A percentile compares a stretch with the other conserved stretches of the same genome.
phyloP scores from a whole-genome alignment of 176 grass and related monocot species.

The Pontederia crassipes region DNA sequence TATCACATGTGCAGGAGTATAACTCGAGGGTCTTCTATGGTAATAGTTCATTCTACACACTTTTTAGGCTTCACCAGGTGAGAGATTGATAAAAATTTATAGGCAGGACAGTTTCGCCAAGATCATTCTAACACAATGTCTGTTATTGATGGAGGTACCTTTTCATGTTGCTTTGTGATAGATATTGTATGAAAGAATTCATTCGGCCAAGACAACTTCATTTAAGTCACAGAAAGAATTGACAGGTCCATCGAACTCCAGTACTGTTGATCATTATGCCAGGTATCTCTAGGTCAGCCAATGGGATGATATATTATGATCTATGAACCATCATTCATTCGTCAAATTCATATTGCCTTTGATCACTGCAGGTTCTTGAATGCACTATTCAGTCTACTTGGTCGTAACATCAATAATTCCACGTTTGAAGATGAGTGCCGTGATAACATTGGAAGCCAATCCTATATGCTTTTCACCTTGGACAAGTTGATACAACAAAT shows the following conservation, averaged over 20 bases:
- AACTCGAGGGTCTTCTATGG: slow-evolving; percentile 75
- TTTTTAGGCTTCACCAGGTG: slow-evolving; percentile 96
- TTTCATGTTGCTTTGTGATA: slow-evolving; percentile 25
- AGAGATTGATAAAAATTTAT: background rate
- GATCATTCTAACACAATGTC: no score
- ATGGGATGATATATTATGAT: background rate
- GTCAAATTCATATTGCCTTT: background rate
- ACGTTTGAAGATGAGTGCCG: slow-evolving; percentile 97
- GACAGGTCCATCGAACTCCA: slow-evolving; percentile 76
- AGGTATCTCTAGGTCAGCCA: slow-evolving; percentile 39
- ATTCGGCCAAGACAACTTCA: slow-evolving; percentile 86
- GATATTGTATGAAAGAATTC: slow-evolving; percentile 90
- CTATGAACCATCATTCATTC: background rate
- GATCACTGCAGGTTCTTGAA: slow-evolving; percentile 59
- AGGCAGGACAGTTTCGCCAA: no score
- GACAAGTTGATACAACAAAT: slow-evolving; percentile 97
- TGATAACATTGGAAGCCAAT: slow-evolving; percentile 81
- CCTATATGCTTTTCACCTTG: slow-evolving; percentile 92
- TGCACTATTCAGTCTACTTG: slow-evolving; percentile 74
- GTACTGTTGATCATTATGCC: slow-evolving; percentile 53
- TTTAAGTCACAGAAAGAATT: slow-evolving; percentile 63
- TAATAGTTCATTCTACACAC: slow-evolving; percentile 83
- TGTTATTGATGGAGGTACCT: background rate
- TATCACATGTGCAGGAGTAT: slow-evolving; percentile 38
- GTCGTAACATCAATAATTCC: slow-evolving; percentile 75